phyloP scores from a whole-genome alignment of 2,329 filamentous ascomycete species.

The Tolypocladium pustulatum region DNA sequence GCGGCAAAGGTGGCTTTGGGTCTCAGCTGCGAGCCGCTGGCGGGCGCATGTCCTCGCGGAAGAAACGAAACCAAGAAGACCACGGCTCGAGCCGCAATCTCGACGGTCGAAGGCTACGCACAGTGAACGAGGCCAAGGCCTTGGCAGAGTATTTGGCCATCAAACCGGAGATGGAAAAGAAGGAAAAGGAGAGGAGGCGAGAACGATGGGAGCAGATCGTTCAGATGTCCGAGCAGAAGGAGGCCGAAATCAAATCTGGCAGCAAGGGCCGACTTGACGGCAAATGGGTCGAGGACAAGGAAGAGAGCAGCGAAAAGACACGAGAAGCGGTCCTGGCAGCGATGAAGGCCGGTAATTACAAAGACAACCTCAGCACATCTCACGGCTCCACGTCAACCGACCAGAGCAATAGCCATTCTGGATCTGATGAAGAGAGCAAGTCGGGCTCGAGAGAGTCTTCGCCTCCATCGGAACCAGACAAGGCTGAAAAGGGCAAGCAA shows the following conservation, averaged over 20 bases:
- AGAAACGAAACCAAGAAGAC: constrained; percentile 76
- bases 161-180: constrained; percentile 94
- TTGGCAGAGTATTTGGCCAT: constrained; percentile 90
- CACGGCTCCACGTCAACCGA: constrained; percentile 33
- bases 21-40: constrained; percentile 94
- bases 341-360: constrained; percentile 54
- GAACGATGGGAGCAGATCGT: constrained; percentile 85
- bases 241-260: constrained; percentile 73
- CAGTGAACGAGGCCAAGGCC: constrained; percentile 89
- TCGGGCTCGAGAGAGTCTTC: constrained; percentile 38
- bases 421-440: constrained; percentile 26
- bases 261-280: constrained; percentile 65
- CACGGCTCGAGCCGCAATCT: constrained; percentile 89
- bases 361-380: constrained; percentile 47
- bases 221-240: constrained; percentile 68
- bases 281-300: constrained; percentile 91
- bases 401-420: constrained; percentile 14
- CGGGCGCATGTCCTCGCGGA: constrained; percentile 93
- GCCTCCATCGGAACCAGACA: constrained; percentile 30
- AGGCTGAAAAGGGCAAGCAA: constrained; percentile 26
- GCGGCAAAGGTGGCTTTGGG: constrained; percentile 96
- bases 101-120: constrained; percentile 80
- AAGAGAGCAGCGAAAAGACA: constrained; percentile 78
- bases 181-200: constrained; percentile 78
- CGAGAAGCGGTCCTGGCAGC: constrained; percentile 62